Percentiles rank a stretch among this genome's conserved stretches.
phyloP scores from a whole-genome alignment of 768 basidiomycete species.

The Lactarius sanguifluus region DNA sequence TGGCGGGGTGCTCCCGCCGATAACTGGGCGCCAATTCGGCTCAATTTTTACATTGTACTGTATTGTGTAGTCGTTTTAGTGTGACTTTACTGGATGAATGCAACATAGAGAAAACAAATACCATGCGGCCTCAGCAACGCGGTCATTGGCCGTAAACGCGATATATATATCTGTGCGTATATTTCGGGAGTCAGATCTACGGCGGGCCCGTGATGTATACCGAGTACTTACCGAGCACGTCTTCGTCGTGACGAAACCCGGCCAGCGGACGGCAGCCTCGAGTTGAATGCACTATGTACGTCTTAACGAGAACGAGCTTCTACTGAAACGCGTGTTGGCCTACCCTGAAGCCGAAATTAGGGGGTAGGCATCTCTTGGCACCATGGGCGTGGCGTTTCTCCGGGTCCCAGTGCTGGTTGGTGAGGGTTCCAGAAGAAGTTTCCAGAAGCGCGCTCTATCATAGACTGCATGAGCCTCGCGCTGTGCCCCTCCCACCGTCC shows the following conservation, averaged over 20 bases:
- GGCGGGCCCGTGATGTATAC: not conserved
- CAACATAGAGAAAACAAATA: not conserved
- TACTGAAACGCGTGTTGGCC: not conserved
- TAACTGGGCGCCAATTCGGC: not conserved
- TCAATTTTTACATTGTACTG: not conserved
- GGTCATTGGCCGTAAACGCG: not conserved
- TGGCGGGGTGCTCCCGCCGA: not conserved
- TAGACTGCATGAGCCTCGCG: slow-evolving; percentile 20
- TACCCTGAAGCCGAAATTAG: slow-evolving; percentile 31
- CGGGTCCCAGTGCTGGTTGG: not conserved
- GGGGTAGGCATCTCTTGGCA: slow-evolving; percentile 31
- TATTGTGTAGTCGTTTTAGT: not conserved
- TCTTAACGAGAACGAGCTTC: not conserved
- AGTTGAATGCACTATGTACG: slow-evolving; percentile 14
- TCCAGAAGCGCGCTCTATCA: slow-evolving; percentile 18
- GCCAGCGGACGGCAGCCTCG: slow-evolving; percentile 20
- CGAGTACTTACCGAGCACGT: slow-evolving; percentile 1
- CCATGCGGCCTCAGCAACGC: not conserved
- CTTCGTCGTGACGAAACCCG: slow-evolving; percentile 29
- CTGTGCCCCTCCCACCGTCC: slow-evolving; percentile 23
- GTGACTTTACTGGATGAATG: no score
- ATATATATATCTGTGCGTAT: not conserved
- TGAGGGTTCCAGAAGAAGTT: slow-evolving; percentile 25
- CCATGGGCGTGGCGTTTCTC: slow-evolving; percentile 27
- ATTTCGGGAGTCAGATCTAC: not conserved